phyloP scores from a whole-genome alignment of 192 early-diverging fungal species.

The Spinellus fusiger region DNA sequence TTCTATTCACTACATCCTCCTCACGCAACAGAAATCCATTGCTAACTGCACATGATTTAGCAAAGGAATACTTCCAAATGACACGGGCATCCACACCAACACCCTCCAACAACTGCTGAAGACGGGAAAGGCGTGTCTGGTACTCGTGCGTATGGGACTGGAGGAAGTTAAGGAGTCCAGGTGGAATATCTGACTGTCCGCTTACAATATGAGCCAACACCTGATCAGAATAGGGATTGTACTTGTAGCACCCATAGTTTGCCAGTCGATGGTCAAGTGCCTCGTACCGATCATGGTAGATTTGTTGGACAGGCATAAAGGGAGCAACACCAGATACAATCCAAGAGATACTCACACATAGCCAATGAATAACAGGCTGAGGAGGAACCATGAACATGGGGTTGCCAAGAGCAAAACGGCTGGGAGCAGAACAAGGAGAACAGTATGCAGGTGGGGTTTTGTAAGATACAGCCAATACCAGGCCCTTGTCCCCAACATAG shows the following conservation, averaged over 20 bases:
- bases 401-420: not conserved
- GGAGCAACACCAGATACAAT: slow-evolving; percentile 14
- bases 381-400: not conserved
- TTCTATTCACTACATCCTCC: slow-evolving; percentile 27
- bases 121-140: slow-evolving; percentile 16
- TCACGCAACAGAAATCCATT: slow-evolving; percentile 21
- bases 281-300: slow-evolving; percentile 10
- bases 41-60: slow-evolving; percentile 20
- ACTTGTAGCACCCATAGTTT: slow-evolving; percentile 22
- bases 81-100: slow-evolving; percentile 24
- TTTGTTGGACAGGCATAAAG: slow-evolving; percentile 11
- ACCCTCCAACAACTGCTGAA: slow-evolving; percentile 22
- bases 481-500: slow-evolving; percentile 24
- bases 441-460: not conserved
- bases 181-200: not conserved
- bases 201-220: slow-evolving; percentile 18
- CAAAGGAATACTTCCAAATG: slow-evolving; percentile 34
- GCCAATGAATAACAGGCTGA: slow-evolving; percentile 13
- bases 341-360: slow-evolving; percentile 23
- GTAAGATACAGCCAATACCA: slow-evolving; percentile 22
- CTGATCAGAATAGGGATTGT: slow-evolving; percentile 23
- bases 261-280: slow-evolving; percentile 6
- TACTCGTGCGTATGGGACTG: slow-evolving; percentile 26
- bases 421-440: not conserved
- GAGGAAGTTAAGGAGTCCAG: slow-evolving; percentile 13